These are phyloP conservation scores for Geosmithia putterillii DNA, from an alignment of 2,329 filamentous ascomycete species.

Conservation along the genomic window DNA sequence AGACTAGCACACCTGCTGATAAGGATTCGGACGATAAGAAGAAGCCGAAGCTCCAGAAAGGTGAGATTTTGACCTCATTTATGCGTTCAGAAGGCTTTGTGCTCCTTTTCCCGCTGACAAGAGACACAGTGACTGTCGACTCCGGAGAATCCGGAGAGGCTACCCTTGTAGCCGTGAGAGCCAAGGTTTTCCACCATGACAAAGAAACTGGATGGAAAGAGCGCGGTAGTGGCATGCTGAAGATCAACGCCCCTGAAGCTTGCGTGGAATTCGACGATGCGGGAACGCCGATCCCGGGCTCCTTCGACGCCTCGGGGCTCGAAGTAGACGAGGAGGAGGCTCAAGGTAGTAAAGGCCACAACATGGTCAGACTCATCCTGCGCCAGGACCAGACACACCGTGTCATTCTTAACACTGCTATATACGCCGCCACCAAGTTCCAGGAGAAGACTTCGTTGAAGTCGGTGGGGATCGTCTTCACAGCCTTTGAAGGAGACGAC, in stretches of 20 bases:
- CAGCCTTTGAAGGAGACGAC: slow-evolving; percentile 45
- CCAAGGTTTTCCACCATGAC: slow-evolving; percentile 75
- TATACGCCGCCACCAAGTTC: slow-evolving; percentile 70
- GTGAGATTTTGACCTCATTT: slow-evolving; percentile 34
- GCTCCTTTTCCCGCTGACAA: background rate
- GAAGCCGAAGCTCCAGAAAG: slow-evolving; percentile 54
- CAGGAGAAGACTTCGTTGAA: slow-evolving; percentile 65
- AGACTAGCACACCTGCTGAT: slow-evolving; percentile 31
- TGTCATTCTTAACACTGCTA: slow-evolving; percentile 73
- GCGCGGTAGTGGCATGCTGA: slow-evolving; percentile 70
- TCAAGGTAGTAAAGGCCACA: slow-evolving; percentile 16
- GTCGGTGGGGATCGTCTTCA: slow-evolving; percentile 55
- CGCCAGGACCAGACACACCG: slow-evolving; percentile 81
- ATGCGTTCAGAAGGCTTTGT: background rate
- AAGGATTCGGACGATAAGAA: slow-evolving; percentile 52
- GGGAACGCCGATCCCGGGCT: slow-evolving; percentile 33
- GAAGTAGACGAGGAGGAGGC: slow-evolving; percentile 27
- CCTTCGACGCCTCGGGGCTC: slow-evolving; percentile 41
- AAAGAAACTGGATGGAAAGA: slow-evolving; percentile 74
- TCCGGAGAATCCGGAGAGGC: slow-evolving; percentile 79
- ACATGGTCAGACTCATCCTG: slow-evolving; percentile 68
- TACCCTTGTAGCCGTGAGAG: slow-evolving; percentile 62
- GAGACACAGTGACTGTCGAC: slow-evolving; percentile 44
- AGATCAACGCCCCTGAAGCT: slow-evolving; percentile 61
- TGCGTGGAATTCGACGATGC: slow-evolving; percentile 40